phyloP scores from a whole-genome alignment of 768 basidiomycete species.

The Russula lepida region DNA sequence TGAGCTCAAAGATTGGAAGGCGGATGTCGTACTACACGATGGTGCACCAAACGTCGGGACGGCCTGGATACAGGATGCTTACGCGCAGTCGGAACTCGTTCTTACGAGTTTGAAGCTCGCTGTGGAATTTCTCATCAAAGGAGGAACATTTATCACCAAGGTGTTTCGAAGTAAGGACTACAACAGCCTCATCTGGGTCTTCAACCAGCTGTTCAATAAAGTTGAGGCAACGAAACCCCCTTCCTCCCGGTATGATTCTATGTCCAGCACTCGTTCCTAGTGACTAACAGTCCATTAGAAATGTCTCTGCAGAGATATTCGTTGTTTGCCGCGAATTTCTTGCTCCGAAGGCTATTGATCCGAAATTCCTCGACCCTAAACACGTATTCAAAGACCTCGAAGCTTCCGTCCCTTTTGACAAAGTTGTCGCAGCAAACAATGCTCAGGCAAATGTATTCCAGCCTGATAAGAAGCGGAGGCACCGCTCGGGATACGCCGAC shows the following conservation, averaged over 20 bases:
- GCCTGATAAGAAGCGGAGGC: constrained; percentile 91
- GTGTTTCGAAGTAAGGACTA: constrained; percentile 98
- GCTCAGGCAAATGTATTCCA: constrained; percentile 88
- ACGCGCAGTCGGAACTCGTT: constrained; percentile 92
- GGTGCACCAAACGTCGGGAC: constrained; percentile 99
- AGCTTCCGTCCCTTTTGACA: constrained; percentile 39
- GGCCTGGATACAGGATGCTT: constrained; percentile 99
- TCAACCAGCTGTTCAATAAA: constrained; percentile 89
- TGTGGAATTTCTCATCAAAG: constrained; percentile 87
- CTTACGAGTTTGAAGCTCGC: constrained; percentile 92
- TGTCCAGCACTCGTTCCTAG: not conserved
- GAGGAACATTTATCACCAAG: constrained; percentile 94
- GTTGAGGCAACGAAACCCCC: constrained; percentile 99
- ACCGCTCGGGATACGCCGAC: constrained; percentile 91
- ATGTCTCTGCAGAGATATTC: constrained; percentile 99
- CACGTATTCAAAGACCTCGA: constrained; percentile 94
- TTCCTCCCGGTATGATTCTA: constrained; percentile 70
- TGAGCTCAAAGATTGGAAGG: constrained; percentile 98
- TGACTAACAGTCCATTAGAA: constrained; percentile 40
- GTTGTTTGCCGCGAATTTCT: constrained; percentile 94
- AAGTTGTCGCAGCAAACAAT: constrained; percentile 53
- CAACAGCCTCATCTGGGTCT: constrained; percentile 98
- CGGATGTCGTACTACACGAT: constrained; percentile 96
- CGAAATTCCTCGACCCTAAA: constrained; percentile 94
- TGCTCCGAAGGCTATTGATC: constrained; percentile 92